Percentiles rank a stretch among this genome's conserved stretches.
Conservation (phyloP, 306 rosid genomes). For the Dryas octopetala region DNA sequence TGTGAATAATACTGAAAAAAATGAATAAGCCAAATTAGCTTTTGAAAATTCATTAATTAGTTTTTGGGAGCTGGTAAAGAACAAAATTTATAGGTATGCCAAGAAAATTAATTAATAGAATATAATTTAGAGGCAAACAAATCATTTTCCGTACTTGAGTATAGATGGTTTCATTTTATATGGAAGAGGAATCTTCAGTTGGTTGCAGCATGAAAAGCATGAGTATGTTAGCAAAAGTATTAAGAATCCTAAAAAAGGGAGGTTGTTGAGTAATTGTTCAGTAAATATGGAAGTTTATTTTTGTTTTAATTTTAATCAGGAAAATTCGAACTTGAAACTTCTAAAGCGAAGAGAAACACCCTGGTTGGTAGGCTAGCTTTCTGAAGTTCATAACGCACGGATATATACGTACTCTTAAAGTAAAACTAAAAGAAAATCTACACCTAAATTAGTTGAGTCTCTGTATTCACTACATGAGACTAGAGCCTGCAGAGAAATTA, state of each 20-base stretch:
- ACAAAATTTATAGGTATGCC: not conserved
- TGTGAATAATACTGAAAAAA: not conserved
- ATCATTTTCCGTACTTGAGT: not conserved
- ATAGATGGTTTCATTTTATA: not conserved
- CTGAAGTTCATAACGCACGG: too few species aligned
- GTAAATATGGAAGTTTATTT: too few species aligned
- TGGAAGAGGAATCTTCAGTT: not conserved
- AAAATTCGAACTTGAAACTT: too few species aligned
- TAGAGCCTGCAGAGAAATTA: too few species aligned
- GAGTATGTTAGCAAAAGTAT: not conserved
- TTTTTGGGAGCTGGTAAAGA: not conserved
- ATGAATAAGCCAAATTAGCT: not conserved
- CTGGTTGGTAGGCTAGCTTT: too few species aligned
- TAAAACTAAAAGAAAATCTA: not conserved
- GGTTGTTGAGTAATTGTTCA: not conserved
- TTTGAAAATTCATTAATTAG: not conserved
- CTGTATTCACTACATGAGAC: not conserved
- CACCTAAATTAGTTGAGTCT: not conserved
- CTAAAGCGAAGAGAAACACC: too few species aligned
- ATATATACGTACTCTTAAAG: too few species aligned
- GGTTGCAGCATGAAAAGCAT: constrained; percentile 1
- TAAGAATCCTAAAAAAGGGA: not conserved
- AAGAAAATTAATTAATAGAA: not conserved
- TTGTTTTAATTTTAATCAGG: too few species aligned
- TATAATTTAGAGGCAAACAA: not conserved